Percentiles rank a stretch among this genome's conserved stretches.
These are phyloP conservation scores for Pseudozyma tsukubaensis DNA, from an alignment of 1,284 basidiomycete species.

Conservation along the genomic window DNA sequence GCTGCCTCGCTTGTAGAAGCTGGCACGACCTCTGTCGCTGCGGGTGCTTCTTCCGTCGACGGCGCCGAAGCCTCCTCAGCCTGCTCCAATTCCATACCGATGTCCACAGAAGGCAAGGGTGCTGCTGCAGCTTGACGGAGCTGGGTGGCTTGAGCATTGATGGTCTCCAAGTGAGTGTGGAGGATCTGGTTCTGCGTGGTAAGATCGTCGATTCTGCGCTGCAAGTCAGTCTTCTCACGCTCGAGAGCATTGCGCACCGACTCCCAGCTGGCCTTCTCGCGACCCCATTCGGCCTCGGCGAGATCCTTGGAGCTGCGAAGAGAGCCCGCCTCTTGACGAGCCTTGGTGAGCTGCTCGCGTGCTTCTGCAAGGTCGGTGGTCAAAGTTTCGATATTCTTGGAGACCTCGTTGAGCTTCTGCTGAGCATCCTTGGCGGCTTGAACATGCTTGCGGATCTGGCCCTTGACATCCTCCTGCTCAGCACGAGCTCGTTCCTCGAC, in stretches of 20 bases:
- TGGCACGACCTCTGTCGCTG: constrained; percentile 72
- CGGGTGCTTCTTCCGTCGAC: constrained; percentile 69
- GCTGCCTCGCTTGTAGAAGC: not conserved
- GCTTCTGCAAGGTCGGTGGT: constrained; percentile 80
- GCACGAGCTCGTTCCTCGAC: constrained; percentile 58
- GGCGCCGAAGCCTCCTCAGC: constrained; percentile 34
- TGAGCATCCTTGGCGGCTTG: constrained; percentile 83
- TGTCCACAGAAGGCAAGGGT: constrained; percentile 58
- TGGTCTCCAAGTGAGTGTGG: constrained; percentile 86
- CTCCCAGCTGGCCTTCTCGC: constrained; percentile 83
- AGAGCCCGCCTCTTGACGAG: constrained; percentile 39
- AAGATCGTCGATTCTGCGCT: constrained; percentile 79
- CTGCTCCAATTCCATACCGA: constrained; percentile 43
- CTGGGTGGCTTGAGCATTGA: constrained; percentile 81
- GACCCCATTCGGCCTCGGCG: constrained; percentile 76
- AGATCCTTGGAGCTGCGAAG: constrained; percentile 72
- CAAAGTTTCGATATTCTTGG: constrained; percentile 74
- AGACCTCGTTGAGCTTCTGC: constrained; percentile 78
- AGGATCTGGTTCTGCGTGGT: constrained; percentile 81
- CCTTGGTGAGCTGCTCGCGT: constrained; percentile 50
- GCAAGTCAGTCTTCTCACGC: constrained; percentile 80
- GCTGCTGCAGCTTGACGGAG: constrained; percentile 74
- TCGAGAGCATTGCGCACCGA: constrained; percentile 81
- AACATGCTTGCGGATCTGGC: constrained; percentile 72
- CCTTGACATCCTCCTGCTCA: constrained; percentile 74